Evolutionary conservation across 441 rosid genomes (phyloP), one percentile per base, ranked within the genome.

Genomic region (Brassica balearica): DNA sequence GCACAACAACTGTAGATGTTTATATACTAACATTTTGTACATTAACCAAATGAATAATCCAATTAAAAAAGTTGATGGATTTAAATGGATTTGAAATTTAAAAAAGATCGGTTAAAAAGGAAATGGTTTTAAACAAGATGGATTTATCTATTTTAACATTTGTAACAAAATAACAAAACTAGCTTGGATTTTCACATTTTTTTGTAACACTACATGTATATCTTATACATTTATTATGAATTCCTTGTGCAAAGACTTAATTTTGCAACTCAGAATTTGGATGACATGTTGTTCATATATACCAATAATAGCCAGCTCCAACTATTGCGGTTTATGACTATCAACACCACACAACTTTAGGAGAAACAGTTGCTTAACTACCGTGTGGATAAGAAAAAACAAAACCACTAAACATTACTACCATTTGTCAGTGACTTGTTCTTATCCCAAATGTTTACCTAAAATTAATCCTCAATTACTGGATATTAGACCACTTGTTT

Each of bases 401-500:
- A 14, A 14, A 63, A 34, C 77, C 72, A 78, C 77, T 59, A 68
- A 72, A 32, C 69, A 67, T 14, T 51, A 27, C 17, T 48, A 25
- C 15, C 69, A 15, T 43, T 65, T 65, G 12, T 36, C 19, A 58
- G 46, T 68, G 8, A 73, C 72, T 20, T 64, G 55, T 72, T 73
- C 77, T 78, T 60, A 22, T 67, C 77, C n/a, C n/a, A 71, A 32
- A 25, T 17, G 53, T 14, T 3, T 53, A 43, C 81, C 72, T 20
- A 65, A 58, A 66, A 7, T 29, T 41, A 43, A 43, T 72, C 77
- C 77, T 73, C 34, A 36, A 10, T 36, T 51, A 14, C 8, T 65
- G 77, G 81, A 66, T 48, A 12, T 19, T 29, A 65, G 2, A 27
- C 68, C 77, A 78, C 43, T 48, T 58, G 62, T 77, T 71, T 63